These are phyloP conservation scores for Diaporthe ampelina DNA, from an alignment of 2,329 filamentous ascomycete genomes.

Conservation along the genomic window DNA sequence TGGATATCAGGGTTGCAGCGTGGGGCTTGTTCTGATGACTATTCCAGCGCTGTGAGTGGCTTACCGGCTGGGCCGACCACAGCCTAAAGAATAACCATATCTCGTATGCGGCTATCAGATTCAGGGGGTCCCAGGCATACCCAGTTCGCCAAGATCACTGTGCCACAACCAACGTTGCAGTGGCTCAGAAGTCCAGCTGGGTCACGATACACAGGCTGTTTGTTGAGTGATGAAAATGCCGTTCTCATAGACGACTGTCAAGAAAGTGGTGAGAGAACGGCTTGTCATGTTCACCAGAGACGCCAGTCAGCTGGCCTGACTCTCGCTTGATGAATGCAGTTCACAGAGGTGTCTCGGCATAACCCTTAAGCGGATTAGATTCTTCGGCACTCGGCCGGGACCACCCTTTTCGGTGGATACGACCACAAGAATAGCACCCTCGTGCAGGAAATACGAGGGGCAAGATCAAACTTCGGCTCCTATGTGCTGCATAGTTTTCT, in stretches of 20 bases:
- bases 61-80: background rate
- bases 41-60: slow-evolving; percentile 7
- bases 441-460: slow-evolving; percentile 9
- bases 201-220: no score
- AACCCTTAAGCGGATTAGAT: background rate
- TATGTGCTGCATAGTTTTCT: background rate
- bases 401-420: background rate
- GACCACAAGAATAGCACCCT: slow-evolving; percentile 8
- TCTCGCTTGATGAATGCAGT: background rate
- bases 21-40: background rate
- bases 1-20: slow-evolving; percentile 1
- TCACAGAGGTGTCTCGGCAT: background rate
- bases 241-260: no score
- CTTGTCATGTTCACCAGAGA: background rate
- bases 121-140: slow-evolving; percentile 3
- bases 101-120: slow-evolving; percentile 17
- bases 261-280: no score
- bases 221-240: no score
- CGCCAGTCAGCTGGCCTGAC: background rate
- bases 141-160: background rate
- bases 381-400: background rate
- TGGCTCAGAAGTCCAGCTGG: no score
- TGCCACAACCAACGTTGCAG: no score
- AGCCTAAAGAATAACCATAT: slow-evolving; percentile 23
- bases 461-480: slow-evolving; percentile 2